Base-by-base conservation (phyloP, 257 asterid species). In the Mitragyna speciosa region DNA sequence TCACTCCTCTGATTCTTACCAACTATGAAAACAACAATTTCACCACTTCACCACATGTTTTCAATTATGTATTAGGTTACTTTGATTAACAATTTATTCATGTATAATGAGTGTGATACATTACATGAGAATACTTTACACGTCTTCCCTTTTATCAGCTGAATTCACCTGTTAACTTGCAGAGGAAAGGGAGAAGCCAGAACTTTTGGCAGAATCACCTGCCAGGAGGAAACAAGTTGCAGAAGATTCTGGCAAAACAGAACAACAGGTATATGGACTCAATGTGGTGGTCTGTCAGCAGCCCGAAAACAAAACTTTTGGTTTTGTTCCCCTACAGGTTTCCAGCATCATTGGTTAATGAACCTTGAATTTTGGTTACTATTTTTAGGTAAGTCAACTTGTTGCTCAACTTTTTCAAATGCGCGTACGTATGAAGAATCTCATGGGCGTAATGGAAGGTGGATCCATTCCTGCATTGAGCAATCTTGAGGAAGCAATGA, bases 161-260 rank as follows among this genome's bases (percentile, higher is more conserved):
- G 24, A 73, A 79, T 71, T 77, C 77, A 41, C 77, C 80, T 65
- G 12, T 63, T 77, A 81, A 78, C 59, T 52, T 82, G 81, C 92
- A 95, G 99, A 95, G 99, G 99, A 95, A 85, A 91, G 93, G 85
- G 99, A 92, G 82, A 90, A 95, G 73, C 99, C 99, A 16, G 98
- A 95, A 85, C 85, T 93, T 58, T 83, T 95, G 88, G 99, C 99
- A 8, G 98, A 88, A 85, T 93, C 98, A 48, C 94, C 94, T 43
- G 84, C 73, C 30, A 90, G 94, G 81, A 90, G 99, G 86, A 95
- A 81, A 86, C 90, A 95, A 78, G 56, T 95, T 15, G 99, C 99
- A 77, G 87, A 89, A 88, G 98, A 85, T 36, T 95, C 98, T 45
- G 97, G 97, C 30, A 95, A 89, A 87, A 93, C 98, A 26, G 99